Evolutionary conservation across 2,329 filamentous ascomycete genomes (phyloP), one percentile per base, ranked within the genome.

Genomic region (Fusarium sp.): DNA sequence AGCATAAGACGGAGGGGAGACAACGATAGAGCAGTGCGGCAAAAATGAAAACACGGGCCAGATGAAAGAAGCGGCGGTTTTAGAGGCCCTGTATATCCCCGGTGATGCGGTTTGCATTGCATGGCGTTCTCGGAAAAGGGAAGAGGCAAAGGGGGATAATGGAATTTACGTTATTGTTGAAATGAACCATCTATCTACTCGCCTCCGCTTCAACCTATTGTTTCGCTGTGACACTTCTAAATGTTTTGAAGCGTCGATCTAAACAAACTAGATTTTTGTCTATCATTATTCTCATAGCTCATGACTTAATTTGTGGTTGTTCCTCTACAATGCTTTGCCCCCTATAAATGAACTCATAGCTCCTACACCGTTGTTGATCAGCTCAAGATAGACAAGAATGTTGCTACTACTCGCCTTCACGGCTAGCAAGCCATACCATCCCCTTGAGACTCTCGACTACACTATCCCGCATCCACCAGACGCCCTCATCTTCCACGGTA

Each of bases 401-500:
- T 40, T 63, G 44, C 63, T 73, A 75, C 43, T 73, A 59, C 57
- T 77, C 75, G 8, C 70, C 76, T 33, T 78, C 79, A 39, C 80
- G 75, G 4, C 81, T 82, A 19, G 81, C 82, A 56, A 87, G 78
- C 82, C 85, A 88, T 1, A 86, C 81, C 68, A 79, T 82, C 0
- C 86, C 85, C 75, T 87, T 88, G 45, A 89, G 74, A 37, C 79
- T 78, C 73, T 88, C 86, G 15, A 89, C 80, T 7, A 84, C 82
- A 39, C 83, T 84, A 52, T 87, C 84, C 50, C 83, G 76, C 74
- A 89, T 78, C 86, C 86, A 89, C 79, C 86, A 87, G 3, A 79
- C 76, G 7, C 74, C 75, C 56, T 79, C 78, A 20, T 71, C 71
- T 15, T 71, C 71, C 32, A 71, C 58, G 5, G 70, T 65, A 6